A percentile compares a stretch with the other conserved stretches of the same genome.
These are phyloP conservation scores for Phyllosticta citribraziliensis DNA, from an alignment of 2,329 filamentous ascomycete species.

Conservation along the genomic window DNA sequence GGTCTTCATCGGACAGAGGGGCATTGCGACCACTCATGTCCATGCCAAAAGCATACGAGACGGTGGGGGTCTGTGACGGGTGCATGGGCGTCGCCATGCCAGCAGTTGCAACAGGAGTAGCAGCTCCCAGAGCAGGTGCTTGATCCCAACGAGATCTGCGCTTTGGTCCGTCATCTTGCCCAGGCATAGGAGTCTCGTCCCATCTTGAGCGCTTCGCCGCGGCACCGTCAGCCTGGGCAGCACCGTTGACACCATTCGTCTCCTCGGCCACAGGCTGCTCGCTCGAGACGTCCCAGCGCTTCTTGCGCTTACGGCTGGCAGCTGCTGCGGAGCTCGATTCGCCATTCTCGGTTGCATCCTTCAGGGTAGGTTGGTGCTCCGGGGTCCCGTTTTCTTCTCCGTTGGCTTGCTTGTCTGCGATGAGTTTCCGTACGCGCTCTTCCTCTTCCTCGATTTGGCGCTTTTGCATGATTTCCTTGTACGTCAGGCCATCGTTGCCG, in stretches of 20 bases:
- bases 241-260: slow-evolving; percentile 21
- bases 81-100: slow-evolving; percentile 74
- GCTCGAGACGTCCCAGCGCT: slow-evolving; percentile 82
- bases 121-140: slow-evolving; percentile 56
- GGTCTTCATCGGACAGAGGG: slow-evolving; percentile 82
- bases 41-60: slow-evolving; percentile 60
- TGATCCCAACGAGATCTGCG: slow-evolving; percentile 87
- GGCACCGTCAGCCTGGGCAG: slow-evolving; percentile 17
- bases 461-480: slow-evolving; percentile 82
- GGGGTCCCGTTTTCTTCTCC: slow-evolving; percentile 49
- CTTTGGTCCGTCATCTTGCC: slow-evolving; percentile 42
- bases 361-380: slow-evolving; percentile 65
- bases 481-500: slow-evolving; percentile 70
- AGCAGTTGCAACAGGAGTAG: slow-evolving; percentile 62
- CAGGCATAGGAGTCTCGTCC: slow-evolving; percentile 67
- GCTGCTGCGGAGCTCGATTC: slow-evolving; percentile 54
- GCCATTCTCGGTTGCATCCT: slow-evolving; percentile 57
- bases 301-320: slow-evolving; percentile 65
- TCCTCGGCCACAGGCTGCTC: slow-evolving; percentile 39
- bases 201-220: slow-evolving; percentile 65
- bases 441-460: slow-evolving; percentile 85
- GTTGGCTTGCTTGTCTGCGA: slow-evolving; percentile 62
- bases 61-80: slow-evolving; percentile 46
- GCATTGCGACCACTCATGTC: slow-evolving; percentile 73
- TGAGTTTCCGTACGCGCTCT: slow-evolving; percentile 68